Conservation (phyloP, 345 rosid species). For the Moricandia moricandioides region DNA sequence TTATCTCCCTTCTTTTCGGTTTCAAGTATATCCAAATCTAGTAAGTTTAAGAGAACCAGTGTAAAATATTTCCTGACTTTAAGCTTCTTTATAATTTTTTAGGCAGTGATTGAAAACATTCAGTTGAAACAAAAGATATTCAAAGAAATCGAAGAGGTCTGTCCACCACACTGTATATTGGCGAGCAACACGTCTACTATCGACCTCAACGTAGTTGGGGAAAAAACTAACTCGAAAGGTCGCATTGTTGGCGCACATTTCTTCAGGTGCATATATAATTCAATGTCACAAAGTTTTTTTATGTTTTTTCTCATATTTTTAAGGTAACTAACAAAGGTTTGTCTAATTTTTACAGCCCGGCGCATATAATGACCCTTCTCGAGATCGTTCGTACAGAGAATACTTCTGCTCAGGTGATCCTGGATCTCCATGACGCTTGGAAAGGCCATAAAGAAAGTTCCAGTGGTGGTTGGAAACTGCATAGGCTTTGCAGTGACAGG, state of each 20-base stretch:
- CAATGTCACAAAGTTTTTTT: neutral
- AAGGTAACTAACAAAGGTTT: constrained; percentile 9
- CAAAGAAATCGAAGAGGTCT: constrained; percentile 73
- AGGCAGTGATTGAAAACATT: constrained; percentile 89
- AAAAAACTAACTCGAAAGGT: constrained; percentile 68
- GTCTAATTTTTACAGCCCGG: constrained; percentile 60
- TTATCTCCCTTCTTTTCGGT: constrained; percentile 10
- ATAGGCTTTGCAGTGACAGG: constrained; percentile 90
- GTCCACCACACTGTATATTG: constrained; percentile 84
- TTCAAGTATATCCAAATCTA: constrained; percentile 11
- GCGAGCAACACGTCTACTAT: constrained; percentile 91
- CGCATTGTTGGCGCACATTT: constrained; percentile 94
- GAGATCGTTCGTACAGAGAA: constrained; percentile 84
- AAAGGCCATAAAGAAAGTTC: constrained; percentile 82
- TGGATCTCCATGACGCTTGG: constrained; percentile 92
- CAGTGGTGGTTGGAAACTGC: constrained; percentile 95
- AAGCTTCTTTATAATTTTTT: constrained; percentile 32
- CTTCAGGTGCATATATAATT: constrained; percentile 80
- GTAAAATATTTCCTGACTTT: constrained; percentile 5
- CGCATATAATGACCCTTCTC: constrained; percentile 92
- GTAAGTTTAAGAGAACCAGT: constrained; percentile 1
- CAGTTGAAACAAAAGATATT: constrained; percentile 86
- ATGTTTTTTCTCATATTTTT: neutral
- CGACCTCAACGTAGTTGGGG: constrained; percentile 72
- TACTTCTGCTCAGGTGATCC: constrained; percentile 81